Evolutionary conservation across 495 filamentous ascomycete species (phyloP), one percentile per base, ranked within the genome.

Genomic region (Hypoxylon perforatum): DNA sequence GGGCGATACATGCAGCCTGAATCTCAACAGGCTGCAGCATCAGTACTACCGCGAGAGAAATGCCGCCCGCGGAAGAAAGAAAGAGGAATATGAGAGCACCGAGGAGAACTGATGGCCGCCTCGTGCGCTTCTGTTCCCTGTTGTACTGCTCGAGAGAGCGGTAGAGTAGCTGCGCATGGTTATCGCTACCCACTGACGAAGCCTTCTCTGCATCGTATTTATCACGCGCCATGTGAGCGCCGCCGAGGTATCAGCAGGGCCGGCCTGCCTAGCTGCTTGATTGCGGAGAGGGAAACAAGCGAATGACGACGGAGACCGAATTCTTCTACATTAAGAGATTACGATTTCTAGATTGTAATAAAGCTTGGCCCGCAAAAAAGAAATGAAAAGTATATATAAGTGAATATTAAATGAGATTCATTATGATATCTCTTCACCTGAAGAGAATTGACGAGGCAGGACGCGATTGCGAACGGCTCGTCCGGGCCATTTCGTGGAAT

Each of bases 401-500:
- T 25, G 22, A 33, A 50, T 10, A 45, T 28, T 61, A 57, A 56
- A 51, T 25, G 28, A 33, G 45, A 12, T 38, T 39, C 41, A 59
- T 46, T 21, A 50, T 60, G 28, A 52, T n/a, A n/a, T 41, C 35
- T 41, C 42, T 57, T 67, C 57, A 70, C 22, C 7, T 19, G 36
- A 56, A 66, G 17, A 15, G 38, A 68, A 68, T 64, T 42, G 18
- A 51, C 39, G 72, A 65, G 72, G 72, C 69, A 42, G 65, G 72
- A 48, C 52, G 51, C 30, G 57, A 57, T 60, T 38, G 60, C 38
- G 5, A 50, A 61, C 50, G 65, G 69, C 63, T 45, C 42, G 49
- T 21, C 52, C 47, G 17, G 38, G 72, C 72, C 72, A 72, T 74
- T 3, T 36, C 22, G 45, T 70, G 72, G 72, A 74, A 74, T 74